phyloP scores from a whole-genome alignment of 345 rosid species.

The Lumnitzera racemosa region DNA sequence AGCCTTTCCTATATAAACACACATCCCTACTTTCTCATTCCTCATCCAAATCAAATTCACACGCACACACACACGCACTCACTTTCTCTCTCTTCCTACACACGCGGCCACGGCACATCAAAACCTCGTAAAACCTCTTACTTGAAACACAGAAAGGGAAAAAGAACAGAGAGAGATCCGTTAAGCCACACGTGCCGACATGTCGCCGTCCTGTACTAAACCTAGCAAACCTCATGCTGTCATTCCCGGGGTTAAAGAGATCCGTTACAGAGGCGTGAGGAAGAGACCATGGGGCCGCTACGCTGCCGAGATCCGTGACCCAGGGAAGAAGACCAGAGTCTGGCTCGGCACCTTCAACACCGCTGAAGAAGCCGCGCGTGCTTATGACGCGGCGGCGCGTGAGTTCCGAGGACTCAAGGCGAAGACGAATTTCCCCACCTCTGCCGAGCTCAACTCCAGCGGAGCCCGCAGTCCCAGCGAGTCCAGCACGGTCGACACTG shows the following conservation, averaged over 20 bases:
- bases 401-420: slow-evolving; percentile 25
- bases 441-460: slow-evolving; percentile 13
- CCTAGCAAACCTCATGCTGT: slow-evolving; percentile 6
- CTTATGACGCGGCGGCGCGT: slow-evolving; percentile 18
- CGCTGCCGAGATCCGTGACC: slow-evolving; percentile 28
- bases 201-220: neutral
- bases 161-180: too few relatives aligned
- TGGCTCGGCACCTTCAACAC: slow-evolving; percentile 27
- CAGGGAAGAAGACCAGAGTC: slow-evolving; percentile 22
- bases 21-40: neutral
- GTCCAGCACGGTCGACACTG: slow-evolving; percentile 19
- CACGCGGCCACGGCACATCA: too few relatives aligned
- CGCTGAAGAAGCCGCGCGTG: slow-evolving; percentile 21
- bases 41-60: slow-evolving; percentile 2
- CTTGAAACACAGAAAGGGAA: too few relatives aligned
- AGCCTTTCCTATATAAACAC: neutral
- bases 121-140: too few relatives aligned
- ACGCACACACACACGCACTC: neutral
- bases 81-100: too few relatives aligned
- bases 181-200: too few relatives aligned
- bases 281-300: slow-evolving; percentile 25
- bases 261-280: slow-evolving; percentile 20
- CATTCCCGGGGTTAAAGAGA: slow-evolving; percentile 11
- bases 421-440: slow-evolving; percentile 20
- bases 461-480: slow-evolving; percentile 19